Percentiles rank a stretch among this genome's conserved stretches.
Evolutionary conservation across 345 rosid species (phyloP).

Genomic region (Dimocarpus longan): DNA sequence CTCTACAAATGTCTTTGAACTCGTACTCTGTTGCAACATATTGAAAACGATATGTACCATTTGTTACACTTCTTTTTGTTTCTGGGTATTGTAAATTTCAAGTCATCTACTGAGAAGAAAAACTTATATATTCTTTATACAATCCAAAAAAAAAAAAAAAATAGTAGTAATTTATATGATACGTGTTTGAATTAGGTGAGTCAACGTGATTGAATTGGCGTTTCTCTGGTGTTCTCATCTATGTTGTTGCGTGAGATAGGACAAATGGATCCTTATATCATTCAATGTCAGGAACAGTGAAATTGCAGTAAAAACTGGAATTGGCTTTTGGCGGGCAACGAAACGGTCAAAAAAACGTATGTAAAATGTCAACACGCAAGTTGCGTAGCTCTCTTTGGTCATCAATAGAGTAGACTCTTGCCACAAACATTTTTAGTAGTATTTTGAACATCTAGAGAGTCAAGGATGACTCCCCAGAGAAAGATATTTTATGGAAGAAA

Average conservation of each 20-base stretch:
- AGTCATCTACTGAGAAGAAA: not conserved
- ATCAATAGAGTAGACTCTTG: not conserved
- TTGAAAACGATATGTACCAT: not conserved
- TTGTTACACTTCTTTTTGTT: too few species aligned
- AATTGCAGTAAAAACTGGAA: not conserved
- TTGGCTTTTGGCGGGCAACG: slow-evolving; percentile 9
- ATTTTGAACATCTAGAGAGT: not conserved
- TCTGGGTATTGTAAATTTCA: not conserved
- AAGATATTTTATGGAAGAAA: not conserved
- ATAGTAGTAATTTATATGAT: too few species aligned
- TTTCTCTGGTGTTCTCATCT: not conserved
- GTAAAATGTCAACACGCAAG: not conserved
- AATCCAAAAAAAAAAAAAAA: not conserved
- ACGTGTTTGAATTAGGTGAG: not conserved
- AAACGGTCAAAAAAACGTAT: not conserved
- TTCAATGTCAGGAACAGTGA: not conserved
- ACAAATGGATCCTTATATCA: slow-evolving; percentile 14
- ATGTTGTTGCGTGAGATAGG: not conserved
- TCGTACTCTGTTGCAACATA: not conserved
- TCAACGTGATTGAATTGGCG: not conserved
- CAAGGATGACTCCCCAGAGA: slow-evolving; percentile 1
- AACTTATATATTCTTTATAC: not conserved
- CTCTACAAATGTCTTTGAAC: not conserved
- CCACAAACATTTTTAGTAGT: not conserved
- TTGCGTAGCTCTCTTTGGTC: not conserved